A percentile compares a stretch with the other conserved stretches of the same genome.
These are phyloP conservation scores for Trichoderma reesei DNA, from an alignment of 495 filamentous ascomycete genomes.

Conservation along the genomic window DNA sequence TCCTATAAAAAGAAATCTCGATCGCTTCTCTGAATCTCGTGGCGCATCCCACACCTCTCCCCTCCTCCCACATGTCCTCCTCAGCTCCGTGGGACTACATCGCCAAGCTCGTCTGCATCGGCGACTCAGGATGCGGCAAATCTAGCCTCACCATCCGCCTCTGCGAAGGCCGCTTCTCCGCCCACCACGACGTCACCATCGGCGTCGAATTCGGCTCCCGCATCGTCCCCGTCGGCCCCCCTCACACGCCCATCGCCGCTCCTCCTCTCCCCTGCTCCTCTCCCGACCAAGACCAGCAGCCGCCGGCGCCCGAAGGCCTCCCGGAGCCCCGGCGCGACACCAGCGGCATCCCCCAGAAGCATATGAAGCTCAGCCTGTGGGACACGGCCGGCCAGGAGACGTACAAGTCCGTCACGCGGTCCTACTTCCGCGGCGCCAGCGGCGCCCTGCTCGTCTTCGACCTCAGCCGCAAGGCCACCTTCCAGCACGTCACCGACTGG, in stretches of 20 bases:
- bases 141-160: constrained; percentile 83
- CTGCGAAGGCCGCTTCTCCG: constrained; percentile 91
- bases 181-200: constrained; percentile 93
- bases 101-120: constrained; percentile 94
- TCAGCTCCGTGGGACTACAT: constrained; percentile 87
- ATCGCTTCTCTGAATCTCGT: background rate
- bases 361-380: constrained; percentile 74
- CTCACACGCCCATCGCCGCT: constrained; percentile 34
- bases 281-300: constrained; percentile 6
- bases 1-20: background rate
- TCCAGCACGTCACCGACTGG: constrained; percentile 78
- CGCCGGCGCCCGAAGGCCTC: constrained; percentile 19
- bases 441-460: constrained; percentile 94
- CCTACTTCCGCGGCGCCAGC: constrained; percentile 88
- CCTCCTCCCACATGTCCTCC: constrained; percentile 36
- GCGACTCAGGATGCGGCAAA: constrained; percentile 90
- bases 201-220: constrained; percentile 95
- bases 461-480: constrained; percentile 77
- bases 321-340: constrained; percentile 25
- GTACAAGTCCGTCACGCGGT: constrained; percentile 88
- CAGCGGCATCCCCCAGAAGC: constrained; percentile 45
- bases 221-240: constrained; percentile 85
- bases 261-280: constrained; percentile 27
- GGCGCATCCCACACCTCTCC: constrained; percentile 12
- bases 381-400: constrained; percentile 97